Evolutionary conservation across 176 grass and related monocot genomes (phyloP).

Genomic region (Zoysia pacifica): DNA sequence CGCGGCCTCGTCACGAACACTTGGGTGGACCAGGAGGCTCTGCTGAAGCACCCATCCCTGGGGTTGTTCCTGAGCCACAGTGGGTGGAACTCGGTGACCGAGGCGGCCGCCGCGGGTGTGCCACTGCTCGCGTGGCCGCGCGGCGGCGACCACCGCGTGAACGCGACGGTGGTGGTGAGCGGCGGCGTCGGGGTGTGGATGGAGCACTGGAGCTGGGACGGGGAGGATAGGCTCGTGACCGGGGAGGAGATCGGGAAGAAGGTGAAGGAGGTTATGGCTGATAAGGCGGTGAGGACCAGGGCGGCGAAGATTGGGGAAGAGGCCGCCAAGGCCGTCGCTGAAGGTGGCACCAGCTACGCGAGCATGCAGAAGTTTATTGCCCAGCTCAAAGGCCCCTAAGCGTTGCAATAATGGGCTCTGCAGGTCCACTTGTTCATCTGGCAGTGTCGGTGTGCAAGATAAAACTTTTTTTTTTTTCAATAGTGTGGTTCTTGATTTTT

Average conservation of each 20-base stretch:
- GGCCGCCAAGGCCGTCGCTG: constrained; percentile 33
- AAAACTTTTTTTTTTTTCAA: background rate
- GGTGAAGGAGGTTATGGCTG: constrained; percentile 58
- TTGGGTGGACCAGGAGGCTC: constrained; percentile 71
- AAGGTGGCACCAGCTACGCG: constrained; percentile 36
- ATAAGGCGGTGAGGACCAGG: constrained; percentile 14
- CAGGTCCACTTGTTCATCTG: no score
- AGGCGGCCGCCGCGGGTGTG: constrained; percentile 49
- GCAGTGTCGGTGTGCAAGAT: no score
- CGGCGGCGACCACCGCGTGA: constrained; percentile 57
- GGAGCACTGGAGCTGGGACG: constrained; percentile 67
- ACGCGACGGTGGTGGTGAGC: constrained; percentile 34
- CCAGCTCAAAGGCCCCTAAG: constrained; percentile 8
- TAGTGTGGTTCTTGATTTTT: no score
- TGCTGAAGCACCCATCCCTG: constrained; percentile 54
- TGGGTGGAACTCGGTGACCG: constrained; percentile 53
- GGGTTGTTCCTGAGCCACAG: constrained; percentile 63
- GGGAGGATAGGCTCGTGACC: constrained; percentile 36
- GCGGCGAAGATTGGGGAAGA: constrained; percentile 1
- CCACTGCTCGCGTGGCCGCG: constrained; percentile 60
- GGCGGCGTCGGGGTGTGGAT: constrained; percentile 53
- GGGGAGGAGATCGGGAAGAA: constrained; percentile 40
- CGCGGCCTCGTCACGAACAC: constrained; percentile 55
- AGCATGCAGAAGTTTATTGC: constrained; percentile 33
- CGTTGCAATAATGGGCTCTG: no score